Conservation (phyloP, 2,329 filamentous ascomycete species). For the Neofusicoccum laricinum region DNA sequence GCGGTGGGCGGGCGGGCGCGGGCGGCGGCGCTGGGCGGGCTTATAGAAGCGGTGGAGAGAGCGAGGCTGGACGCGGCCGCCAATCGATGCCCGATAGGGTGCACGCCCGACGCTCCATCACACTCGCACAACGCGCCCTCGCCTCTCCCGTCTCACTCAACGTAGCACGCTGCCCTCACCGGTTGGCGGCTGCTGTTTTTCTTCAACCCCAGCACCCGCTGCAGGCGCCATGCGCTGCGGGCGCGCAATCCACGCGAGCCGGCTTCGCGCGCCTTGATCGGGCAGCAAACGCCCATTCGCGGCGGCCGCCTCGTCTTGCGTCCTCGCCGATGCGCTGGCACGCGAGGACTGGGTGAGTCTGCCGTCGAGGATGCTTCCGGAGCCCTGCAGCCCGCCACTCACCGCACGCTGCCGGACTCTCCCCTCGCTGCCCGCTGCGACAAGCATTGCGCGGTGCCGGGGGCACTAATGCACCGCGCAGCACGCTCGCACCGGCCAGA, state of each 20-base stretch:
- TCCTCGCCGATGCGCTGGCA: constrained; percentile 10
- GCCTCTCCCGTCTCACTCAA: neutral
- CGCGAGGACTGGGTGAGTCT: neutral
- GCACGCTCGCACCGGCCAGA: neutral
- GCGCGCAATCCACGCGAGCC: neutral
- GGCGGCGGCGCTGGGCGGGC: neutral
- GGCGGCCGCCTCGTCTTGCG: neutral
- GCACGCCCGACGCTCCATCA: no score
- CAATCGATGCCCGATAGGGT: neutral
- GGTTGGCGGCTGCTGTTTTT: neutral
- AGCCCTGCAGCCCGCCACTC: neutral
- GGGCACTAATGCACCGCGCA: neutral
- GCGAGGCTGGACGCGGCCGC: no score
- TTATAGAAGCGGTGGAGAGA: neutral
- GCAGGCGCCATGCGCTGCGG: neutral
- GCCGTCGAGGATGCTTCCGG: neutral
- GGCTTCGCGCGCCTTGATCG: neutral
- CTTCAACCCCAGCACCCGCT: constrained; percentile 5
- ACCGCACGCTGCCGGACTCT: neutral
- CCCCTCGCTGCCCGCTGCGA: neutral
- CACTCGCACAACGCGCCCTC: neutral
- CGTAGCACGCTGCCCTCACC: neutral
- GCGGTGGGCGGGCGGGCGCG: neutral
- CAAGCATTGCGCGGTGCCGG: neutral
- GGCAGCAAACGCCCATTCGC: neutral